Conservation (phyloP, 2,329 filamentous ascomycete genomes). For the Dothistroma septosporum region DNA sequence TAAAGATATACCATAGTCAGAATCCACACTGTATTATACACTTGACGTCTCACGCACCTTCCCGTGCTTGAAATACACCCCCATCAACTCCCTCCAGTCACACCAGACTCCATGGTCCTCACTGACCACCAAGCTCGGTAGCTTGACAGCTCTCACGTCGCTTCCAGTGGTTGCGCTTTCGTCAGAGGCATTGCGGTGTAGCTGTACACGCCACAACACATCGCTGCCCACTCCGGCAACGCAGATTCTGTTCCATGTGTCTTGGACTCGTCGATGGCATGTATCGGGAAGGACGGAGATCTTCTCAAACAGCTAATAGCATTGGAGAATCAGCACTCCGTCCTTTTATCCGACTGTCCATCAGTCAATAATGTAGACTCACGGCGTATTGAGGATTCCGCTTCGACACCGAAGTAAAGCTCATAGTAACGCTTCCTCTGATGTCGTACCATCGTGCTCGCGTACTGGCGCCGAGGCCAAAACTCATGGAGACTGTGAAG, state of each 20-base stretch:
- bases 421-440: conserved; percentile 19
- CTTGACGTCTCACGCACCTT: not conserved
- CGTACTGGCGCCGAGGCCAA: conserved; percentile 20
- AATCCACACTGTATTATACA: not conserved
- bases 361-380: not conserved
- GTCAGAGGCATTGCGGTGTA: conserved; percentile 5
- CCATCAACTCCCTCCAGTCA: conserved; percentile 27
- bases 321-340: not conserved
- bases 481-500: conserved; percentile 20
- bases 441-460: conserved; percentile 24
- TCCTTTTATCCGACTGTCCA: not conserved
- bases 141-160: conserved; percentile 11
- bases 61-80: conserved; percentile 16
- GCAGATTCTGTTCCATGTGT: conserved; percentile 26
- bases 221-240: conserved; percentile 12
- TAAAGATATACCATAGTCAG: too few relatives aligned
- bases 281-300: conserved; percentile 17
- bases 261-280: conserved; percentile 15
- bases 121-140: conserved; percentile 19
- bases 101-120: conserved; percentile 18
- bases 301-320: conserved; percentile 15
- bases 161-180: not conserved
- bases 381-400: conserved; percentile 22
- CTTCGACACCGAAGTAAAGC: conserved; percentile 19
- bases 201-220: conserved; percentile 22